phyloP scores from a whole-genome alignment of 148 eudicot genomes.

The Polygonum aviculare region DNA sequence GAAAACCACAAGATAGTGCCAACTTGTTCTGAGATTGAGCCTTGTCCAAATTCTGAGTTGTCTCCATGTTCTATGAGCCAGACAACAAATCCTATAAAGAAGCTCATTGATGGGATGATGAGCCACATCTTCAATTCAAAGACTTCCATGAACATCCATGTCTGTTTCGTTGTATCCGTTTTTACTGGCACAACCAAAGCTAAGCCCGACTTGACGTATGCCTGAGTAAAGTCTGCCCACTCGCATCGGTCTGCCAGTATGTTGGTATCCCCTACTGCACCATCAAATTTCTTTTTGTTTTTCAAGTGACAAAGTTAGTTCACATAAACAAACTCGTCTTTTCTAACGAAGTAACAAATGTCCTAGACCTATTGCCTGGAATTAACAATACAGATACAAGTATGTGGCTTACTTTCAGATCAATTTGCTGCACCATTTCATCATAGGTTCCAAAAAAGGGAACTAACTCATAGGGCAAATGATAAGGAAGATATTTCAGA shows the following conservation, averaged over 20 bases:
- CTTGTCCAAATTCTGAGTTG: constrained; percentile 14
- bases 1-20: constrained; percentile 32
- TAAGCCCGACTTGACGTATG: constrained; percentile 20
- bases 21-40: constrained; percentile 14
- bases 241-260: constrained; percentile 16
- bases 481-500: constrained; percentile 21
- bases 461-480: constrained; percentile 21
- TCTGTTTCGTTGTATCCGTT: constrained; percentile 12
- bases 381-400: not conserved
- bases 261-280: constrained; percentile 17
- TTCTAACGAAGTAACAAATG: no score
- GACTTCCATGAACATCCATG: constrained; percentile 23
- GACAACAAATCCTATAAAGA: constrained; percentile 26
- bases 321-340: not conserved
- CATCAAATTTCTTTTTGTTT: constrained; percentile 14
- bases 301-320: not conserved
- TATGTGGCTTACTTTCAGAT: not conserved
- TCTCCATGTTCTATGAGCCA: constrained; percentile 27
- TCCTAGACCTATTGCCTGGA: no score
- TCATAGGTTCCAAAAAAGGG: constrained; percentile 26
- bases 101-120: constrained; percentile 21
- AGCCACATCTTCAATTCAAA: constrained; percentile 33
- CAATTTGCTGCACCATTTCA: not conserved
- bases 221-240: constrained; percentile 25
- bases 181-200: constrained; percentile 15